Base-by-base conservation (phyloP, 805 yeast genomes). In the Candida taoyuanica region DNA sequence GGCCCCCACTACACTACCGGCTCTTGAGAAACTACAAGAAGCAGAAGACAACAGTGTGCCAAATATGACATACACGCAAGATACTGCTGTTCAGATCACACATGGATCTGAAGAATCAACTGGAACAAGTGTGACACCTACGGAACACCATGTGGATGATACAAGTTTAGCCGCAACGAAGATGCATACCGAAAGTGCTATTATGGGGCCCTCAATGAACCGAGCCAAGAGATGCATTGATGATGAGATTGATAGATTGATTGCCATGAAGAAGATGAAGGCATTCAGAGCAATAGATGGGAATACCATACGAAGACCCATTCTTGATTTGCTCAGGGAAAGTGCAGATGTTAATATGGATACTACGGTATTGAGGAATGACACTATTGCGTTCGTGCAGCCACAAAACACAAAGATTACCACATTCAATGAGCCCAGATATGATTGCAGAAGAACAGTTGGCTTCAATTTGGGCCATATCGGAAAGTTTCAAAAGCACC, bases 231-330 rank as follows among this genome's bases (percentile, higher is more conserved):
- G 48, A 19, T 12, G 31, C 3, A 26, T 50, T 21, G 53, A 52
- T 36, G 47, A 44, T 13, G 53, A 52, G 5, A 30, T 52, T 14
- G 46, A 52, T 4, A 38, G 34, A 7, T 41, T 51, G 32, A 46
- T 51, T 5, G 6, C 28, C 5, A 37, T 13, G 13, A 49, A 31
- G 29, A 34, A 23, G 32, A 40, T n/a, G 27, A 30, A 28, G 18
- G 3, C 15, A 4, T 5, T 17, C 2, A 17, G 29, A 7, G 4
- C 7, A 12, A 21, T 12, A 21, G 25, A 12, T 21, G 25, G 7
- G 7, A 12, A 12, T 29, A 23, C n/a, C 14, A 13, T n/a, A n/a
- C n/a, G n/a, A n/a, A n/a, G n/a, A 5, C 38, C 37, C 1, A 19
- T 37, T 5, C 25, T 34, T 15, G 26, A 12, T 21, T 12, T 21